These are phyloP conservation scores for Podaxis mareebaensis DNA, from an alignment of 768 basidiomycete species.

Conservation along the genomic window DNA sequence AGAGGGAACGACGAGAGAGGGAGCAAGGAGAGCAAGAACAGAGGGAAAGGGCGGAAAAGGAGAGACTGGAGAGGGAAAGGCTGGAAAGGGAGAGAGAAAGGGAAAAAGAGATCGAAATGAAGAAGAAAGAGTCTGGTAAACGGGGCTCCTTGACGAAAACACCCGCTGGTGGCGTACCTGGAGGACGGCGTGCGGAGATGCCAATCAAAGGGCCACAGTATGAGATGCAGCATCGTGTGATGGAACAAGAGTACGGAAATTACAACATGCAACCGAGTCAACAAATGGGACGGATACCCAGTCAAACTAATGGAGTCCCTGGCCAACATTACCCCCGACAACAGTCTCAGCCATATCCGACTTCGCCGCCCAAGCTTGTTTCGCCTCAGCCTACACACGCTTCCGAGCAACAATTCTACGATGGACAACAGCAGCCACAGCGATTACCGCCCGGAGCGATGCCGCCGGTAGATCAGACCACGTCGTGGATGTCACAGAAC, in stretches of 20 bases:
- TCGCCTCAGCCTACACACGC: slow-evolving; percentile 31
- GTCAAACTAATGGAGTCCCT: slow-evolving; percentile 18
- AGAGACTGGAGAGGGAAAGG: slow-evolving; percentile 42
- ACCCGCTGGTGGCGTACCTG: slow-evolving; percentile 44
- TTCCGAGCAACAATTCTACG: slow-evolving; percentile 40
- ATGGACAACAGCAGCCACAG: slow-evolving; percentile 32
- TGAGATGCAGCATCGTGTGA: slow-evolving; percentile 90
- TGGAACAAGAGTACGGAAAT: slow-evolving; percentile 83
- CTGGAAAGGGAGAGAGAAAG: slow-evolving; percentile 44
- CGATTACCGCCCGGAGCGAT: slow-evolving; percentile 63
- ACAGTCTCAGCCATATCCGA: slow-evolving; percentile 24
- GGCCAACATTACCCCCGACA: slow-evolving; percentile 33
- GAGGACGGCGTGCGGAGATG: slow-evolving; percentile 76
- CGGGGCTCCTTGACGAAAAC: slow-evolving; percentile 70
- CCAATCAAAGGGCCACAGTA: slow-evolving; percentile 89
- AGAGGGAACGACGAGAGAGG: slow-evolving; percentile 37
- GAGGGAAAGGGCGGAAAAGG: slow-evolving; percentile 47
- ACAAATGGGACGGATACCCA: slow-evolving; percentile 17
- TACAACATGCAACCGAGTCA: slow-evolving; percentile 39
- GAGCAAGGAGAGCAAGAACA: slow-evolving; percentile 38
- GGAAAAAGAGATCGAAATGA: slow-evolving; percentile 55
- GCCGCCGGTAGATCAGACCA: slow-evolving; percentile 48
- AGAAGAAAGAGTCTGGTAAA: slow-evolving; percentile 54
- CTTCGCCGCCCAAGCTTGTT: slow-evolving; percentile 20
- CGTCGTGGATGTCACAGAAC: slow-evolving; percentile 27